Evolutionary conservation across 148 eudicot species (phyloP).

Genomic region (Camellia lanceoleosa): DNA sequence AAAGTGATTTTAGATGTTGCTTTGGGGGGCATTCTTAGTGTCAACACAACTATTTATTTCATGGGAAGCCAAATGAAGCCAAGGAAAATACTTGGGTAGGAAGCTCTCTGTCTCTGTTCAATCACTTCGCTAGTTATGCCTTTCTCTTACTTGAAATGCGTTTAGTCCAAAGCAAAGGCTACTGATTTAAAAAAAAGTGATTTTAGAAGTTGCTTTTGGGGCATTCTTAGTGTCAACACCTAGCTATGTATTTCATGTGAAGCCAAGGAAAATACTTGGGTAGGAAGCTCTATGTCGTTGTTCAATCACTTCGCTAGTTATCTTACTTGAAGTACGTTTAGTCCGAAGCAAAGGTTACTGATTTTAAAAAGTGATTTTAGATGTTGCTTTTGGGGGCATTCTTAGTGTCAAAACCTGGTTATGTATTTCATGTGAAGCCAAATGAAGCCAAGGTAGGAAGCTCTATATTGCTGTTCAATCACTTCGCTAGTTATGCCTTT

Average conservation of each 20-base stretch:
- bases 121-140: not conserved
- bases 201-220: too few species aligned
- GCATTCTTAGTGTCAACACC: not conserved
- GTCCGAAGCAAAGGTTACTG: not conserved
- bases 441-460: not conserved
- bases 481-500: not conserved
- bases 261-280: not conserved
- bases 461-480: not conserved
- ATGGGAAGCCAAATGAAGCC: not conserved
- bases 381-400: too few species aligned
- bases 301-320: not conserved
- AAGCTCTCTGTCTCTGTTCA: not conserved
- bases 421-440: too few species aligned
- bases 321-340: not conserved
- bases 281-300: not conserved
- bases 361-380: too few species aligned
- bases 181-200: not conserved
- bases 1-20: not conserved
- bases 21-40: not conserved
- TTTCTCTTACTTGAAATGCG: not conserved
- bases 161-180: not conserved
- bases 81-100: not conserved
- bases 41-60: not conserved
- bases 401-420: not conserved
- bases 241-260: not conserved